Conservation (phyloP, 2,329 filamentous ascomycete genomes). For the Aspergillus sp. region DNA sequence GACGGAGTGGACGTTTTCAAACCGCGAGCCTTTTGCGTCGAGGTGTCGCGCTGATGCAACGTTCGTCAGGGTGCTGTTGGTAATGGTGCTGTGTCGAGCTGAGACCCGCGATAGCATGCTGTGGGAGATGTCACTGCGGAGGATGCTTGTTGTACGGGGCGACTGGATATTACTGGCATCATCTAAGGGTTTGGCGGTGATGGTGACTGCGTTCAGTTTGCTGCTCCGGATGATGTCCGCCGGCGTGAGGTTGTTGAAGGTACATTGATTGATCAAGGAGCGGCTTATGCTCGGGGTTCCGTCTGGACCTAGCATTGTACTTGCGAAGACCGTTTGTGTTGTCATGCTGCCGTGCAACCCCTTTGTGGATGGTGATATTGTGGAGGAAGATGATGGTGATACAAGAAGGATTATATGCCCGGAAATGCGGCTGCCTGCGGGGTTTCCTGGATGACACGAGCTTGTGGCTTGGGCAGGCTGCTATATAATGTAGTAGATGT, state of each 20-base stretch:
- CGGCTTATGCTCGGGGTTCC: background rate
- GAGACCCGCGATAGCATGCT: conserved; percentile 15
- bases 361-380: too few relatives aligned
- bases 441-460: too few relatives aligned
- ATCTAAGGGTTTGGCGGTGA: background rate
- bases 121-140: conserved; percentile 14
- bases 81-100: conserved; percentile 12
- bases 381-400: too few relatives aligned
- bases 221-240: conserved; percentile 11
- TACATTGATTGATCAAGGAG: conserved; percentile 9
- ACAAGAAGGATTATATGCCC: too few relatives aligned
- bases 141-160: conserved; percentile 8
- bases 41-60: conserved; percentile 8
- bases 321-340: background rate
- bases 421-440: too few relatives aligned
- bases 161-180: background rate
- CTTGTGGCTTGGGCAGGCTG: too few relatives aligned
- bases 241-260: conserved; percentile 12
- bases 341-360: background rate
- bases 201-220: conserved; percentile 3
- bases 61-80: conserved; percentile 15
- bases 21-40: conserved; percentile 10
- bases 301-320: background rate
- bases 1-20: conserved; percentile 11
- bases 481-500: too few relatives aligned